A percentile compares a stretch with the other conserved stretches of the same genome.
phyloP scores from a whole-genome alignment of 1,139 yeast species.

The Scheffersomyces stambukii region DNA sequence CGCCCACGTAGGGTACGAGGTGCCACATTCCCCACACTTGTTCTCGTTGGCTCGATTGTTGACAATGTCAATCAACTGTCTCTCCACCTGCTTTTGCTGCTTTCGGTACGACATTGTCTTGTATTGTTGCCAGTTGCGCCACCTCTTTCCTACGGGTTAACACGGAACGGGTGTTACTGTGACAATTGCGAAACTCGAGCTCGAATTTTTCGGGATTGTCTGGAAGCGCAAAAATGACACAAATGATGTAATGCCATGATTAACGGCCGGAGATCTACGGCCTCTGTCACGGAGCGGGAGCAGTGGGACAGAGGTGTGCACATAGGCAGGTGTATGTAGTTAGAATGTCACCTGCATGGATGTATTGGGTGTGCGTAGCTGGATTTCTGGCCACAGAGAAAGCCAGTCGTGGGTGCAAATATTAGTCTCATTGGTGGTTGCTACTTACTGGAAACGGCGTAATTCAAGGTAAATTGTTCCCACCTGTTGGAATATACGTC shows the following conservation, averaged over 20 bases:
- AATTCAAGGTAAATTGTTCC: too few relatives aligned
- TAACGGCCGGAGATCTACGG: conserved; percentile 1
- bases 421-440: too few relatives aligned
- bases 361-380: neutral
- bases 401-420: too few relatives aligned
- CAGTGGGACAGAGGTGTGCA: neutral
- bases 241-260: neutral
- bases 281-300: conserved; percentile 1
- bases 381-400: neutral
- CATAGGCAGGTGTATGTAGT: conserved; percentile 1
- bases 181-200: neutral
- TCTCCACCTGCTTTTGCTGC: conserved; percentile 22
- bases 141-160: too few relatives aligned
- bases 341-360: conserved; percentile 1
- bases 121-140: neutral
- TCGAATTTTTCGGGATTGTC: neutral
- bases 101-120: conserved; percentile 8
- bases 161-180: too few relatives aligned
- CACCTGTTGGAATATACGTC: too few relatives aligned
- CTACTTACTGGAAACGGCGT: too few relatives aligned
- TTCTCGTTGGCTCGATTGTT: conserved; percentile 43
- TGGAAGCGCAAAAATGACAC: neutral
- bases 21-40: conserved; percentile 71
- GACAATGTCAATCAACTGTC: conserved; percentile 41
- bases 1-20: conserved; percentile 59